phyloP scores from a whole-genome alignment of 2,329 filamentous ascomycete species.

The Aspergillus phoenicis region DNA sequence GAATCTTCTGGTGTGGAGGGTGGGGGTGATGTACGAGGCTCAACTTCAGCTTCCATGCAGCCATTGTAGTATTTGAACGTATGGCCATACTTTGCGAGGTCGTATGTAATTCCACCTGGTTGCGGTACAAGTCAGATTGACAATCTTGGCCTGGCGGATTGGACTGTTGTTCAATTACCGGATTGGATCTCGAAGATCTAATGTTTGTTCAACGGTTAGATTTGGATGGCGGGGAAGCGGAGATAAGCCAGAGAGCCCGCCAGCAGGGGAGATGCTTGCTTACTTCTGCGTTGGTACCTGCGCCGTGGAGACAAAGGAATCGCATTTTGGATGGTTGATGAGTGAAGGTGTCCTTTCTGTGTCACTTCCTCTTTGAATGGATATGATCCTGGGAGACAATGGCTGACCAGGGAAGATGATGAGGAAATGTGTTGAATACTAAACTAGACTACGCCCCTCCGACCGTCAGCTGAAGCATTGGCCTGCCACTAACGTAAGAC shows the following conservation, averaged over 20 bases:
- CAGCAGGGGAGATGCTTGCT: neutral
- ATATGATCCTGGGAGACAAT: neutral
- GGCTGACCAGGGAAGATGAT: neutral
- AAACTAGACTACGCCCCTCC: neutral
- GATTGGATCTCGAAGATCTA: slow-evolving; percentile 41
- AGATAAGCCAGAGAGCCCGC: neutral
- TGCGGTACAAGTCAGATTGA: slow-evolving; percentile 5
- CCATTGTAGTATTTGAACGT: slow-evolving; percentile 35
- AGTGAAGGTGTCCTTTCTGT: neutral
- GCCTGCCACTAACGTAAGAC: neutral
- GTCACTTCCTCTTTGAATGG: neutral
- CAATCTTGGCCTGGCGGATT: neutral
- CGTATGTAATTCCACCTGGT: slow-evolving; percentile 33
- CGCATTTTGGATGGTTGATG: slow-evolving; percentile 25
- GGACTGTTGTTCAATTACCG: slow-evolving; percentile 18
- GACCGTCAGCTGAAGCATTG: neutral
- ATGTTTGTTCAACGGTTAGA: neutral
- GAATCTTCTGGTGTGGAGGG: neutral
- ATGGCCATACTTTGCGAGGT: slow-evolving; percentile 31
- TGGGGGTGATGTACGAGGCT: slow-evolving; percentile 26
- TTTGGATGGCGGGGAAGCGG: neutral
- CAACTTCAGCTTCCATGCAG: slow-evolving; percentile 25
- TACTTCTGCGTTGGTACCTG: slow-evolving; percentile 37
- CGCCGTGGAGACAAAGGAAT: slow-evolving; percentile 38
- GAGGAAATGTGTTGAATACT: neutral